phyloP scores from a whole-genome alignment of 148 eudicot species.

The Fagopyrum esculentum region DNA sequence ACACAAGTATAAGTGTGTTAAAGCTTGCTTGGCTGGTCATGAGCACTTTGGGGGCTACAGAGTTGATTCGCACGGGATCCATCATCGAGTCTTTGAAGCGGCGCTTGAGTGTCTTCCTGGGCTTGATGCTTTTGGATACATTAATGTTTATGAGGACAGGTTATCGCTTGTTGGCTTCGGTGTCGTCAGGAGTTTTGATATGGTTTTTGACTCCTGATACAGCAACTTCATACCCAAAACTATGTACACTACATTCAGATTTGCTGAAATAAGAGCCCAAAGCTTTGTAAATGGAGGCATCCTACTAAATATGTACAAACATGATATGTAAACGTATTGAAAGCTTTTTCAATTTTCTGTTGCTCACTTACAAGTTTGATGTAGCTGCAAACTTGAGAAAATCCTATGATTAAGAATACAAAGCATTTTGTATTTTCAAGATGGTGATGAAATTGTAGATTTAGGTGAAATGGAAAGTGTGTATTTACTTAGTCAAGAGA shows the following conservation, averaged over 20 bases:
- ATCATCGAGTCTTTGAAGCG: slow-evolving; percentile 85
- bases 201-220: slow-evolving; percentile 50
- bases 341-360: no score
- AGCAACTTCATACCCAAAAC: background rate
- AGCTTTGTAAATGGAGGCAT: no score
- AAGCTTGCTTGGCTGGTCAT: slow-evolving; percentile 80
- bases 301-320: no score
- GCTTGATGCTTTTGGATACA: slow-evolving; percentile 60
- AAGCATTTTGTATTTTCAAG: no score
- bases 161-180: slow-evolving; percentile 59
- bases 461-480: no score
- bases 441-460: no score
- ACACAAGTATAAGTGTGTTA: slow-evolving; percentile 73
- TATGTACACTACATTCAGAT: background rate
- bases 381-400: no score
- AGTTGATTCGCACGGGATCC: slow-evolving; percentile 69
- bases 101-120: slow-evolving; percentile 92
- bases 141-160: slow-evolving; percentile 70
- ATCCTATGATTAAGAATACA: no score
- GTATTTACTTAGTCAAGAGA: no score
- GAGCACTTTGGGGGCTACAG: slow-evolving; percentile 75
- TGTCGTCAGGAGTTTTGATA: slow-evolving; percentile 63
- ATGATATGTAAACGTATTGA: no score
- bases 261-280: background rate
- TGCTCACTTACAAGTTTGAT: no score